Conservation (phyloP, 306 rosid genomes). For the Erythrophleum fordii region DNA sequence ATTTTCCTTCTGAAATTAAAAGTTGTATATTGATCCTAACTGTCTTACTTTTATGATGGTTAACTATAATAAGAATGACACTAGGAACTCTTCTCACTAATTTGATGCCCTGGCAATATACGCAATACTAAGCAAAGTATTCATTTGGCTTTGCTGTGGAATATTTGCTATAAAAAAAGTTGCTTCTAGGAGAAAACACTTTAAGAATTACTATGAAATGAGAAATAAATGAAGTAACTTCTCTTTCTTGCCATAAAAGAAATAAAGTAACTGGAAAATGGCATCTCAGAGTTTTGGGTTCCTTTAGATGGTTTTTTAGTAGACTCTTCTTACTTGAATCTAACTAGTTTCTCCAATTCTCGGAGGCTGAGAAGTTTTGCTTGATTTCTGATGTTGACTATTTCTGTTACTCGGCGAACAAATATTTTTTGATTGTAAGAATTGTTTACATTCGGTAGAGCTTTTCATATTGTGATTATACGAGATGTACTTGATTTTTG, state of each 20-base stretch:
- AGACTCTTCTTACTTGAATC: not conserved
- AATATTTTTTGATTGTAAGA: not conserved
- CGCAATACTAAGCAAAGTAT: not conserved
- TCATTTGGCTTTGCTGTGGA: not conserved
- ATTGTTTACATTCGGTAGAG: not conserved
- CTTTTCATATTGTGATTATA: constrained; percentile 1
- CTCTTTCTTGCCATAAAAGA: not conserved
- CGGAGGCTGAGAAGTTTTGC: not conserved
- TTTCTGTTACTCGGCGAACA: not conserved
- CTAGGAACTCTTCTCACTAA: not conserved
- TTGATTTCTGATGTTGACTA: constrained; percentile 6
- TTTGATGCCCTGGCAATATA: not conserved
- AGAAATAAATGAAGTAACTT: not conserved
- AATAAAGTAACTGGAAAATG: not conserved
- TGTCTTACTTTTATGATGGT: not conserved
- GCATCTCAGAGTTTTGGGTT: too few relatives aligned
- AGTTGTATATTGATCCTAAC: not conserved
- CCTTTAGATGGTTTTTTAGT: not conserved
- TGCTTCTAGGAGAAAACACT: not conserved
- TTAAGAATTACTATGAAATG: not conserved
- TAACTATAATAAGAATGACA: not conserved
- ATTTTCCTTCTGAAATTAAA: constrained; percentile 7
- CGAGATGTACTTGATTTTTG: not conserved
- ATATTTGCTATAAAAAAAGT: not conserved
- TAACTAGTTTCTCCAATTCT: not conserved